Conservation (phyloP, 2,329 filamentous ascomycete species). For the Penicillium hesseltinei region DNA sequence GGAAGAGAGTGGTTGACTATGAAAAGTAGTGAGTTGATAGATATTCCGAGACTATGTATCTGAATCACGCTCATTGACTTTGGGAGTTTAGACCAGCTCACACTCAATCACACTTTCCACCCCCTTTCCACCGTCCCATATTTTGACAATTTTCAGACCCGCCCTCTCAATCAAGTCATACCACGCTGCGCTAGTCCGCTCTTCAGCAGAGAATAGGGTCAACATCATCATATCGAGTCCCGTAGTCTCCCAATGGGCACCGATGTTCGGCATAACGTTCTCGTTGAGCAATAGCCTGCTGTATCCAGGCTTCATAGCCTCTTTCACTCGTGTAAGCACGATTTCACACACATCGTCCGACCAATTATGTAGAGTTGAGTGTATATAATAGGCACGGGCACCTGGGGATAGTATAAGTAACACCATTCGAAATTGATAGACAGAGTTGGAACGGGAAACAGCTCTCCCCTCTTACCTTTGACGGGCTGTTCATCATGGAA, state of each 20-base stretch:
- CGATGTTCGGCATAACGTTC: not conserved
- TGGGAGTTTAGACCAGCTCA: not conserved
- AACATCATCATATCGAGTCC: slow-evolving; percentile 3
- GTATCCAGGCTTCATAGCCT: slow-evolving; percentile 4
- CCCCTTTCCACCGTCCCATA: not conserved
- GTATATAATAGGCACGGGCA: slow-evolving; percentile 4
- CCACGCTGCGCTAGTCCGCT: not conserved
- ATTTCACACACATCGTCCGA: slow-evolving; percentile 3
- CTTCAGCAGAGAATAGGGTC: not conserved
- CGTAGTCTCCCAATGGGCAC: slow-evolving; percentile 4
- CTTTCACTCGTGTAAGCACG: slow-evolving; percentile 1
- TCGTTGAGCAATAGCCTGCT: slow-evolving; percentile 4
- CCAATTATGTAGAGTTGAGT: slow-evolving; percentile 2
- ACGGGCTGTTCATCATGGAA: slow-evolving; percentile 2
- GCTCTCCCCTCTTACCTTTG: not conserved
- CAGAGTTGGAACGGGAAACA: not conserved
- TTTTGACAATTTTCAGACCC: not conserved
- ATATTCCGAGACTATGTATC: not conserved
- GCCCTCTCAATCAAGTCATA: not conserved
- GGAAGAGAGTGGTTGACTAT: not conserved
- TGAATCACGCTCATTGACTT: not conserved
- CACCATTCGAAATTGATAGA: not conserved
- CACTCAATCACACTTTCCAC: slow-evolving; percentile 2
- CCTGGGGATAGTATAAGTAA: not conserved
- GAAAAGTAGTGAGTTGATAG: not conserved